These are phyloP conservation scores for Pseudogymnoascus sp. DNA, from an alignment of 2,329 filamentous ascomycete genomes.

Conservation along the genomic window DNA sequence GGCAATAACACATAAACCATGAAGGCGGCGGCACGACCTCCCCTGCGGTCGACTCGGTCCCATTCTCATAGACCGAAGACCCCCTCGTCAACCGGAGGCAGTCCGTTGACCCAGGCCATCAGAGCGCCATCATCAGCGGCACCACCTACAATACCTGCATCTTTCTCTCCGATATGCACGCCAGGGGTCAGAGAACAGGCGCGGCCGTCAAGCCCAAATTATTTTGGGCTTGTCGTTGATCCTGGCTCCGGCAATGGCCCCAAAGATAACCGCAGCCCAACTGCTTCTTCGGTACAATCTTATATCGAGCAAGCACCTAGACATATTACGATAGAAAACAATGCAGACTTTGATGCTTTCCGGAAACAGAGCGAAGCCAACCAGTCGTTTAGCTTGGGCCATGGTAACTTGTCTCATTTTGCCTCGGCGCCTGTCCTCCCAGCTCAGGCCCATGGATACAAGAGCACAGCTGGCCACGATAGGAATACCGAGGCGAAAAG, in stretches of 20 bases:
- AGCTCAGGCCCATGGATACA: constrained; percentile 9
- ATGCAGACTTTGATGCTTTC: constrained; percentile 77
- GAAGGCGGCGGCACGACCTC: constrained; percentile 25
- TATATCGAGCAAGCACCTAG: constrained; percentile 61
- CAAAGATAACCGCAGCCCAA: constrained; percentile 66
- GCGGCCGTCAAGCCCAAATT: constrained; percentile 65
- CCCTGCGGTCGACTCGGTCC: constrained; percentile 22
- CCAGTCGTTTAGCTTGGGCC: constrained; percentile 39
- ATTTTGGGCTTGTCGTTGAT: constrained; percentile 71
- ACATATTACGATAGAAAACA: constrained; percentile 62
- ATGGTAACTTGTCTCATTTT: constrained; percentile 37
- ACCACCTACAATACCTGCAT: constrained; percentile 19
- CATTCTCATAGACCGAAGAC: constrained; percentile 16
- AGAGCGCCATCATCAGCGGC: constrained; percentile 23
- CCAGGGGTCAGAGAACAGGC: constrained; percentile 18
- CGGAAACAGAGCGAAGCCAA: constrained; percentile 62
- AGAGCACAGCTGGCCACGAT: not conserved
- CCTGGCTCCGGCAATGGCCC: constrained; percentile 50
- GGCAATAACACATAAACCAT: constrained; percentile 16
- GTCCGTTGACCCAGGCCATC: constrained; percentile 17
- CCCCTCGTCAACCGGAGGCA: constrained; percentile 16
- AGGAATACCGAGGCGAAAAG: not conserved
- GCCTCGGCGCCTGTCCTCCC: constrained; percentile 25
- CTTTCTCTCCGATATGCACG: constrained; percentile 16
- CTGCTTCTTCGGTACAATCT: constrained; percentile 61